These are phyloP conservation scores for Beauveria scarabaeidicola DNA, from an alignment of 2,329 filamentous ascomycete species.

Conservation along the genomic window DNA sequence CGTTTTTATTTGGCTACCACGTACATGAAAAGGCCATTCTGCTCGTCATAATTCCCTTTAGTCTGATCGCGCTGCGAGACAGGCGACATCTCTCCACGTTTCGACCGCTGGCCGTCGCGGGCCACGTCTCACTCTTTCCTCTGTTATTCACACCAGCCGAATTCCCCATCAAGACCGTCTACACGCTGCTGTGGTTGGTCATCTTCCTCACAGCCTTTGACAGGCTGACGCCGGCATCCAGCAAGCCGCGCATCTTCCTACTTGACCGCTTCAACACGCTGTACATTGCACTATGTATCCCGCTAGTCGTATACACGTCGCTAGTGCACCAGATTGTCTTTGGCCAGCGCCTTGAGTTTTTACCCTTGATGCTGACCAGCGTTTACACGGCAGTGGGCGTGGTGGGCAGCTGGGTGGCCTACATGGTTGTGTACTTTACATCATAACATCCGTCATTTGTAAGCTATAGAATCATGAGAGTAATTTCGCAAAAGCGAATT, in stretches of 20 bases:
- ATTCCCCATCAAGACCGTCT: slow-evolving; percentile 88
- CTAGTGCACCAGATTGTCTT: slow-evolving; percentile 77
- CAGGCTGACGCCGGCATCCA: slow-evolving; percentile 73
- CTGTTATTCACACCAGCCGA: slow-evolving; percentile 86
- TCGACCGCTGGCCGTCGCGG: slow-evolving; percentile 81
- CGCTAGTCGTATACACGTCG: slow-evolving; percentile 81
- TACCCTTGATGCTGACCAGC: slow-evolving; percentile 95
- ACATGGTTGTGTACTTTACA: slow-evolving; percentile 82
- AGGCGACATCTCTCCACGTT: slow-evolving; percentile 87
- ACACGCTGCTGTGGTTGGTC: slow-evolving; percentile 87
- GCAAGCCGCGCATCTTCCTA: slow-evolving; percentile 72
- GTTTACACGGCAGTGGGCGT: slow-evolving; percentile 92
- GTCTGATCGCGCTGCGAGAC: slow-evolving; percentile 81
- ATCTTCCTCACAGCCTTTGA: slow-evolving; percentile 82
- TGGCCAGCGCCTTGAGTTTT: slow-evolving; percentile 74
- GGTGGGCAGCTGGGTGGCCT: slow-evolving; percentile 89
- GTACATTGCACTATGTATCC: slow-evolving; percentile 85
- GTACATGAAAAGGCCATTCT: slow-evolving; percentile 97
- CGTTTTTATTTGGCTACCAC: slow-evolving; percentile 97
- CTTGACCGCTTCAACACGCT: slow-evolving; percentile 84
- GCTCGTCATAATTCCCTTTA: slow-evolving; percentile 90
- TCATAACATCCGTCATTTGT: slow-evolving; percentile 25
- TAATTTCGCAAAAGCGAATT: not conserved
- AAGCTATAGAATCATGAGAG: not conserved
- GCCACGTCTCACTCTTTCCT: slow-evolving; percentile 92